These are phyloP conservation scores for Luffa acutangula DNA, from an alignment of 306 rosid species.

Conservation along the genomic window DNA sequence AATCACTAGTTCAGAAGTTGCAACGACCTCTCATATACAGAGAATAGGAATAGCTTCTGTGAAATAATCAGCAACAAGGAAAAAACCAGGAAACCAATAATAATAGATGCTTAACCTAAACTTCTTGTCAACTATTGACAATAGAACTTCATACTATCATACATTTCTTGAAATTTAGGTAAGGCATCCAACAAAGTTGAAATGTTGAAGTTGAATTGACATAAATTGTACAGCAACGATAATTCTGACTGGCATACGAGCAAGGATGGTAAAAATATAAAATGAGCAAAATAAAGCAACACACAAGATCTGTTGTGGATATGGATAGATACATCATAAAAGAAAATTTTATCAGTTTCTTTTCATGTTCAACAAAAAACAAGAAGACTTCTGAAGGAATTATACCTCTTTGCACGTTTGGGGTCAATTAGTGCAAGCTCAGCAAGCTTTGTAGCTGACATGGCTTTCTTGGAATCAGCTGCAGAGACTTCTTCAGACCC, in stretches of 20 bases:
- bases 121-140: background rate
- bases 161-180: background rate
- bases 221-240: background rate
- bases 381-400: background rate
- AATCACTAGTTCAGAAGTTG: background rate
- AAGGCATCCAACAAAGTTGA: background rate
- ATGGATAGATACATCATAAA: background rate
- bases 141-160: background rate
- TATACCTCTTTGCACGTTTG: conserved; percentile 88
- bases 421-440: conserved; percentile 90
- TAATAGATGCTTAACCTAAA: background rate
- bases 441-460: conserved; percentile 79
- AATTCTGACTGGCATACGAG: background rate
- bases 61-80: background rate
- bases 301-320: background rate
- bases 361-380: background rate
- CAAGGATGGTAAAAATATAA: background rate
- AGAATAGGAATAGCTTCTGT: background rate
- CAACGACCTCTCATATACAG: background rate
- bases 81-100: background rate
- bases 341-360: background rate
- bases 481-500: conserved; percentile 59
- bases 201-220: background rate
- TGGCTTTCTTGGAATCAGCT: conserved; percentile 64
- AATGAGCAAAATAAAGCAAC: background rate